phyloP scores from a whole-genome alignment of 2,329 filamentous ascomycete species.

The Pleomassaria siparia region DNA sequence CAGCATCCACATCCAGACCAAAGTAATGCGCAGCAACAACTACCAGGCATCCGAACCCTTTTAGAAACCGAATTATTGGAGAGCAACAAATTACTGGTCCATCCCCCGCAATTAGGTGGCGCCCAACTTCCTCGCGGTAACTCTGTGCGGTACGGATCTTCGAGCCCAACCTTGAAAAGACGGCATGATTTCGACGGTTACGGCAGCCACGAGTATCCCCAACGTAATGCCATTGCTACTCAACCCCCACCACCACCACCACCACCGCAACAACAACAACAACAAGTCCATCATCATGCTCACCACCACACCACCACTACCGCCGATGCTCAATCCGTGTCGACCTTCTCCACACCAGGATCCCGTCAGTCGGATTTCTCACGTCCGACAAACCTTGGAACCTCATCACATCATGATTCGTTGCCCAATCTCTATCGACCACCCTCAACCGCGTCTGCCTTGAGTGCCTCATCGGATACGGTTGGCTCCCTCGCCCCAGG shows the following conservation, averaged over 20 bases:
- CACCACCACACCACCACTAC: constrained; percentile 17
- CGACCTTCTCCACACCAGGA: constrained; percentile 24
- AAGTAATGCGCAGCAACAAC: constrained; percentile 35
- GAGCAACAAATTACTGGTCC: constrained; percentile 27
- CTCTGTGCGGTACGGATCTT: constrained; percentile 31
- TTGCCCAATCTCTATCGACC: constrained; percentile 22
- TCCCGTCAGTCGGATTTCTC: constrained; percentile 24
- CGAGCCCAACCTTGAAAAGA: constrained; percentile 39
- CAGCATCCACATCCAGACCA: constrained; percentile 25
- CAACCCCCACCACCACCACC: no score
- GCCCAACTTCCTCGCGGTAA: constrained; percentile 19
- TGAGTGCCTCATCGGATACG: constrained; percentile 25
- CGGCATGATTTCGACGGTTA: constrained; percentile 37
- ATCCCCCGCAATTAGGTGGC: constrained; percentile 22
- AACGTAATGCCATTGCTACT: constrained; percentile 31
- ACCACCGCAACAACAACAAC: no score
- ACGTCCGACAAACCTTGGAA: constrained; percentile 25
- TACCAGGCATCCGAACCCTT: constrained; percentile 42
- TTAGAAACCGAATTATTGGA: constrained; percentile 40
- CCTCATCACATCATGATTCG: constrained; percentile 24
- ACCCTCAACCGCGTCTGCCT: constrained; percentile 23
- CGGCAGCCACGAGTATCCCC: constrained; percentile 25
- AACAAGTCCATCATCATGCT: constrained; percentile 31
- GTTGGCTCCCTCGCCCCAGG: constrained; percentile 13
- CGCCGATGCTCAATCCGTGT: constrained; percentile 24